A percentile compares a stretch with the other conserved stretches of the same genome.
These are phyloP conservation scores for Brassica incana DNA, from an alignment of 345 rosid species.

Conservation along the genomic window DNA sequence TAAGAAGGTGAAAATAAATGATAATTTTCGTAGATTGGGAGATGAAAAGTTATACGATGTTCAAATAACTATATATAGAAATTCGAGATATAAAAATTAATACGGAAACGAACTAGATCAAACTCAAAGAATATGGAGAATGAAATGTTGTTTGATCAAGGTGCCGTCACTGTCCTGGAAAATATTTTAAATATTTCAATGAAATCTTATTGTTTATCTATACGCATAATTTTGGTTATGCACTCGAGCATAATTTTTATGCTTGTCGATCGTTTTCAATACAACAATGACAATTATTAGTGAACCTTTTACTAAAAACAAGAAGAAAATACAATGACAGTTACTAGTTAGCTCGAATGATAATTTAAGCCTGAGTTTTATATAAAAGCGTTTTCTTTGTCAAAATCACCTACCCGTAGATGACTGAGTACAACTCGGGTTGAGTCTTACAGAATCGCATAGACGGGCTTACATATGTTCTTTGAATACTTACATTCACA, in stretches of 20 bases:
- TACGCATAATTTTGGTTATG: slow-evolving; percentile 1
- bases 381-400: neutral
- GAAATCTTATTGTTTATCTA: neutral
- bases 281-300: slow-evolving; percentile 13
- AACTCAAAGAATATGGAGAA: slow-evolving; percentile 1
- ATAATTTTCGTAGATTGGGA: neutral
- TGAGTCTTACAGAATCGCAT: too few species aligned
- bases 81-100: neutral
- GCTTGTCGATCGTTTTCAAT: slow-evolving; percentile 15
- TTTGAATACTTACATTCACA: too few species aligned
- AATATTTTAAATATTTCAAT: neutral
- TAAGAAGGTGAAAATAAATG: neutral
- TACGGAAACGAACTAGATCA: neutral
- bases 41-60: neutral
- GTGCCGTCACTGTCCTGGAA: neutral
- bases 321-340: slow-evolving; percentile 5
- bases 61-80: neutral
- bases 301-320: neutral
- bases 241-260: neutral
- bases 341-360: neutral
- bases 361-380: neutral
- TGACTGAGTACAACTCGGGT: neutral
- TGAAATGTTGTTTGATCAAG: neutral
- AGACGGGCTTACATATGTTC: too few species aligned
- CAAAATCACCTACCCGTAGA: neutral